phyloP scores from a whole-genome alignment of 2,329 filamentous ascomycete genomes.

The Hymenoscyphus fraxineus region DNA sequence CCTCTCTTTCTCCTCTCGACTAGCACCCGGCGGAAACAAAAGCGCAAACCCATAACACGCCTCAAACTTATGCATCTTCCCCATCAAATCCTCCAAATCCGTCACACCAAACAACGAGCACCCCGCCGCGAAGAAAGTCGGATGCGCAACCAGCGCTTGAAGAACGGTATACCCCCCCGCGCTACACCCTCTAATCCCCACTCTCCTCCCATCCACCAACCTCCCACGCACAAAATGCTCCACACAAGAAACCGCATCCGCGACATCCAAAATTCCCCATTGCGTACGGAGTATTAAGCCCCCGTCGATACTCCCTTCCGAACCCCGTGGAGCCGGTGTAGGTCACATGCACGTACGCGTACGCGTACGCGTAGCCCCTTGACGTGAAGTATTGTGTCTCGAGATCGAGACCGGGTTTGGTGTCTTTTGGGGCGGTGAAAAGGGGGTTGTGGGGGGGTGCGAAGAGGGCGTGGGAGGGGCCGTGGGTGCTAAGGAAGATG shows the following conservation, averaged over 20 bases:
- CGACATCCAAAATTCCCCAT: conserved; percentile 50
- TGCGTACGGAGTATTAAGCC: conserved; percentile 45
- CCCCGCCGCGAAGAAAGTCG: conserved; percentile 46
- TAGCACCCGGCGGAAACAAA: conserved; percentile 37
- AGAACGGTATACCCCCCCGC: conserved; percentile 54
- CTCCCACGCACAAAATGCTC: conserved; percentile 39
- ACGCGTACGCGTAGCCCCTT: conserved; percentile 50
- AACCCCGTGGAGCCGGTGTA: conserved; percentile 51
- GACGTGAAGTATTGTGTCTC: conserved; percentile 51
- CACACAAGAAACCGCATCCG: conserved; percentile 47
- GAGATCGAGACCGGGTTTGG: conserved; percentile 42
- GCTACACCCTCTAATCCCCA: conserved; percentile 49
- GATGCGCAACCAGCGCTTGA: conserved; percentile 44
- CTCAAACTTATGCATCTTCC: conserved; percentile 55
- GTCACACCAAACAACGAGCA: conserved; percentile 50
- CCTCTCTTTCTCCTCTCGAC: conserved; percentile 38
- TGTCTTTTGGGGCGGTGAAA: conserved; percentile 38
- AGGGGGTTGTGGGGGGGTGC: conserved; percentile 47
- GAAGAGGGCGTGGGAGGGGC: conserved; percentile 37
- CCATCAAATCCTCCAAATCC: conserved; percentile 44
- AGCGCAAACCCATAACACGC: conserved; percentile 47
- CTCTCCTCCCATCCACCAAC: conserved; percentile 31
- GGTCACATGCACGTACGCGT: conserved; percentile 48
- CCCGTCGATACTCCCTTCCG: conserved; percentile 47
- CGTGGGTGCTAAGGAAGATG: conserved; percentile 32